Percentiles rank a stretch among this genome's conserved stretches.
Evolutionary conservation across 371 early-diverging fungal species (phyloP).

Genomic region (Mortierella sp.): DNA sequence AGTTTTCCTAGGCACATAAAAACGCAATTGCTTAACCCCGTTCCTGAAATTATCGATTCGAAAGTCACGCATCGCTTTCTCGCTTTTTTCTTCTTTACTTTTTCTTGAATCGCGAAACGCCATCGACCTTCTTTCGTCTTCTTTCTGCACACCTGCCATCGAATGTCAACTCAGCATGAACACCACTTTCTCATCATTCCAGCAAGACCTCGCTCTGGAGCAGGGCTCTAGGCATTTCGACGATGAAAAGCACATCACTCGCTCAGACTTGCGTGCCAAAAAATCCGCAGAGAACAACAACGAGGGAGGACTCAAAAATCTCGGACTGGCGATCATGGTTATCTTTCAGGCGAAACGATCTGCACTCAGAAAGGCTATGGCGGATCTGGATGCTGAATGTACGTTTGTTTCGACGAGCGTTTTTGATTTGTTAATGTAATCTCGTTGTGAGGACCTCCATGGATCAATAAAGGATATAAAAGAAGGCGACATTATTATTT

Average conservation of each 20-base stretch:
- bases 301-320: conserved; percentile 11
- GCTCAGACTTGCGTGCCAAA: background rate
- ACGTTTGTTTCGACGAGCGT: background rate
- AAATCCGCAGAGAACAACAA: background rate
- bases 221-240: background rate
- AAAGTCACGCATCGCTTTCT: background rate
- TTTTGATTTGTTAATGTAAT: background rate
- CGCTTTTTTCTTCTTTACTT: background rate
- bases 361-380: conserved; percentile 26
- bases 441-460: too few relatives aligned
- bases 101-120: background rate
- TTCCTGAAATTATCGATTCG: background rate
- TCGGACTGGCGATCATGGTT: conserved; percentile 37
- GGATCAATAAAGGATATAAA: too few relatives aligned
- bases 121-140: background rate
- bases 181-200: conserved; percentile 13
- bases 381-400: conserved; percentile 27
- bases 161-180: conserved; percentile 4
- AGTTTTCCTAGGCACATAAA: background rate
- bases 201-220: conserved; percentile 19
- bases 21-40: background rate
- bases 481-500: background rate
- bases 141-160: background rate
- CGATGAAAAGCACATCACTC: conserved; percentile 7
- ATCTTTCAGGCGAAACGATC: conserved; percentile 44